Evolutionary conservation across 2,329 filamentous ascomycete species (phyloP).

Genomic region (Macrophomina tecta): DNA sequence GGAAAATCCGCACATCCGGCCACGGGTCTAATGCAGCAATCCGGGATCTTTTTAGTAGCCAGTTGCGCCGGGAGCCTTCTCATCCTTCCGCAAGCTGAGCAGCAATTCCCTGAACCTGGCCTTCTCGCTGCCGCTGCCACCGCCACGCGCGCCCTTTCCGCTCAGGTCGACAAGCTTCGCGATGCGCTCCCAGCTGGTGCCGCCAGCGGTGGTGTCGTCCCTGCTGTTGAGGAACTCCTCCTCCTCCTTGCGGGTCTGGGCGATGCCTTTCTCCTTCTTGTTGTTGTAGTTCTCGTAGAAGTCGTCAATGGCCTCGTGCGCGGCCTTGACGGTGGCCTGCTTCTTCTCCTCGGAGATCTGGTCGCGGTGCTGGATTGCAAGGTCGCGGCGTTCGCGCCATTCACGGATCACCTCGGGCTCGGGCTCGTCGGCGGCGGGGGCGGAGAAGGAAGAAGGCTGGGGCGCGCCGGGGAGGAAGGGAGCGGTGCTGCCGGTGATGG

Average conservation of each 20-base stretch:
- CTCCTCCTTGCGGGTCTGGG: slow-evolving; percentile 87
- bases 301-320: slow-evolving; percentile 93
- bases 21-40: background rate
- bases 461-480: slow-evolving; percentile 59
- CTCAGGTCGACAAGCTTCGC: slow-evolving; percentile 97
- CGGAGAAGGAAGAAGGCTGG: slow-evolving; percentile 43
- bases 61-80: slow-evolving; percentile 73
- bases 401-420: slow-evolving; percentile 86
- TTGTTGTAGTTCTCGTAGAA: slow-evolving; percentile 99
- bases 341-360: slow-evolving; percentile 84
- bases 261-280: slow-evolving; percentile 92
- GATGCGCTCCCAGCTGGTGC: slow-evolving; percentile 98
- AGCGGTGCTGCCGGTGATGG: slow-evolving; percentile 74
- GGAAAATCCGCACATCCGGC: slow-evolving; percentile 13
- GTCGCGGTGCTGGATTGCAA: slow-evolving; percentile 80
- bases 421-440: slow-evolving; percentile 71
- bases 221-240: slow-evolving; percentile 88
- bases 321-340: slow-evolving; percentile 83
- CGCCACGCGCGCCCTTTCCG: slow-evolving; percentile 87
- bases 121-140: slow-evolving; percentile 89
- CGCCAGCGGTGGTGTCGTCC: slow-evolving; percentile 91
- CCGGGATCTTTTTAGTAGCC: slow-evolving; percentile 44
- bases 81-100: slow-evolving; percentile 86
- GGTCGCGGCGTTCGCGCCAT: slow-evolving; percentile 91
- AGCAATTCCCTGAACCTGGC: slow-evolving; percentile 93